Percentiles rank a stretch among this genome's conserved stretches.
These are phyloP conservation scores for Starmerella geochares DNA, from an alignment of 805 yeast species.

Conservation along the genomic window DNA sequence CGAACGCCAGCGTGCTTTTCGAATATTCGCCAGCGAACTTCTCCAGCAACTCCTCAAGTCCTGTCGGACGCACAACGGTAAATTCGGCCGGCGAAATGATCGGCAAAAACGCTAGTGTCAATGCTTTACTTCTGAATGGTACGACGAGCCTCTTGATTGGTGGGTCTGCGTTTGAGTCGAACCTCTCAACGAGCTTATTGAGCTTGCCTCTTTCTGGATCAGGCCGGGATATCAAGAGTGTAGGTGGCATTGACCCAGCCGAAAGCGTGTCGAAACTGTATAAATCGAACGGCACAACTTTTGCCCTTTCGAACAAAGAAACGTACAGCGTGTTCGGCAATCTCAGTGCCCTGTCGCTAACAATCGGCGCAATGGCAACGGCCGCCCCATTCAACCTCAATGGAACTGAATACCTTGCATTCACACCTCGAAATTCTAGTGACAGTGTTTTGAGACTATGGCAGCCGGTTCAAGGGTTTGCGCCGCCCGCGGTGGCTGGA, in stretches of 20 bases:
- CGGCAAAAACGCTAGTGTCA: constrained; percentile 37
- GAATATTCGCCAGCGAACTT: constrained; percentile 71
- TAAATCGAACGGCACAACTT: constrained; percentile 34
- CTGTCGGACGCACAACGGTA: constrained; percentile 43
- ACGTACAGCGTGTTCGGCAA: neutral
- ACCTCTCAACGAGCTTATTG: constrained; percentile 11
- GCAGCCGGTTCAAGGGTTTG: neutral
- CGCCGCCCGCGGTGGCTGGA: neutral
- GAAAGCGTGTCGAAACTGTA: constrained; percentile 41
- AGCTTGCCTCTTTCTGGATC: neutral
- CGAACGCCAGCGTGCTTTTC: constrained; percentile 39
- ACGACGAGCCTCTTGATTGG: constrained; percentile 36
- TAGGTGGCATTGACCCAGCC: constrained; percentile 14
- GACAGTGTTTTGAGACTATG: constrained; percentile 8
- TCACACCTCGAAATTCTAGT: constrained; percentile 23
- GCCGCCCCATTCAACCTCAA: constrained; percentile 24
- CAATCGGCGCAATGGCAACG: constrained; percentile 19
- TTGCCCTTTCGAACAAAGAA: constrained; percentile 15
- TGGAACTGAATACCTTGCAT: constrained; percentile 26
- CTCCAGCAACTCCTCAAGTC: constrained; percentile 31
- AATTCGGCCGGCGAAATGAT: constrained; percentile 32
- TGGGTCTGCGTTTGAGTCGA: constrained; percentile 37
- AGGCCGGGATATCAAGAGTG: neutral
- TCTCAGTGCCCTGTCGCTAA: constrained; percentile 5
- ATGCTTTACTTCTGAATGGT: constrained; percentile 30